Evolutionary conservation across 176 grass and related monocot genomes (phyloP), one percentile per base, ranked within the genome.

Genomic region (Ensete ventricosum): DNA sequence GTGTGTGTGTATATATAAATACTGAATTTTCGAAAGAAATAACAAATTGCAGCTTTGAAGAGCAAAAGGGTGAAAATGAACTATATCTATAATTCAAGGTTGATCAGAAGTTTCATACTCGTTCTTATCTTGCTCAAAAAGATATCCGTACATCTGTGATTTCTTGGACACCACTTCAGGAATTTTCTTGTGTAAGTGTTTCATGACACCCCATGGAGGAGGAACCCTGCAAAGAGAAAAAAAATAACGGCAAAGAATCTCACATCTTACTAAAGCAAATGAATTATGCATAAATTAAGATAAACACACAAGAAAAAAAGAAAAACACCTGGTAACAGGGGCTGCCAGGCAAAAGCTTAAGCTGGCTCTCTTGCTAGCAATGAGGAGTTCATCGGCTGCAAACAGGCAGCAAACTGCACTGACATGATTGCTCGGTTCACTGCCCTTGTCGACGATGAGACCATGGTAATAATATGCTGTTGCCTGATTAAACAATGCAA

Each of bases 391-490:
- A 69, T 94, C 84, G 16, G 90, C 90, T 55, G 88, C 88, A 63
- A 86, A 98, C 74, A 91, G 88, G 87, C 95, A 98, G 76, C 78
- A 89, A 26, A 89, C 95, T 25, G 90, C 81, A 0, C 86, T 89
- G 70, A 98, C 80, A 57, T 98, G 95, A 81, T 80, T 84, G 54
- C 58, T 88, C 8, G 82, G 64, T 81, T 87, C 95, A 1, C 72
- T 82, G 4, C 88, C 85, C 71, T 98, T 94, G 84, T 98, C 88
- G 10, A 98, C 80, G 10, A 91, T 84, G 24, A 89, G 86, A 70
- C 88, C 88, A 75, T 93, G 88, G 34, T 98, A 98, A 76, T 98
- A 94, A 78, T 91, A 98, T 84, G 90, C 90, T 27, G 85, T 84
- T 52, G 88, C 95, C 95, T 98, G 79, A 24, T 78, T 48, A 55